phyloP scores from a whole-genome alignment of 805 yeast species.

The Danielia reshetovae region DNA sequence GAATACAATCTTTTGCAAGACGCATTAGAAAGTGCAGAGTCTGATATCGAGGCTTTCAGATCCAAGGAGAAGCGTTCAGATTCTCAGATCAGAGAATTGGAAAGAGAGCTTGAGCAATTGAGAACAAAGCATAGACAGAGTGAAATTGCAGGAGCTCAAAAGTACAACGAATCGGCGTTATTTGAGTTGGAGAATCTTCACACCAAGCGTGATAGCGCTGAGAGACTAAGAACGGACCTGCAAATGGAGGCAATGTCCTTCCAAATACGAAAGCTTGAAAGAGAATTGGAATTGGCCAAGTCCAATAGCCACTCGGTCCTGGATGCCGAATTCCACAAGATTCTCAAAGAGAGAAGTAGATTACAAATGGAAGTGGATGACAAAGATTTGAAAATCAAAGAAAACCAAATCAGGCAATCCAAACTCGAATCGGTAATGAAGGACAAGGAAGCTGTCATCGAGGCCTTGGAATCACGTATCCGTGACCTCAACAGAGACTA shows the following conservation, averaged over 20 bases:
- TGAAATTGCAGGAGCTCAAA: constrained; percentile 14
- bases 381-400: constrained; percentile 16
- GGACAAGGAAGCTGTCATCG: constrained; percentile 35
- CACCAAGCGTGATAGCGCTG: constrained; percentile 21
- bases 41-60: constrained; percentile 22
- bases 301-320: constrained; percentile 9
- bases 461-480: constrained; percentile 29
- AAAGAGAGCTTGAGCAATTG: constrained; percentile 27
- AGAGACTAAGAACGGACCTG: constrained; percentile 16
- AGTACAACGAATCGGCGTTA: constrained; percentile 16
- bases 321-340: constrained; percentile 13
- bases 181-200: constrained; percentile 21
- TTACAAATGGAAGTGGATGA: constrained; percentile 29
- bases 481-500: constrained; percentile 25
- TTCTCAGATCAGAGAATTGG: constrained; percentile 17
- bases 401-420: constrained; percentile 16
- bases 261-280: constrained; percentile 32
- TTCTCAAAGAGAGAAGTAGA: constrained; percentile 29
- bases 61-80: constrained; percentile 13
- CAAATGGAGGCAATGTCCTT: constrained; percentile 34
- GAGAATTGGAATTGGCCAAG: constrained; percentile 32
- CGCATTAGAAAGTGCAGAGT: constrained; percentile 20
- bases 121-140: constrained; percentile 11
- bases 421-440: constrained; percentile 17
- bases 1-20: constrained; percentile 24